Percentiles rank a stretch among this genome's conserved stretches.
phyloP scores from a whole-genome alignment of 768 basidiomycete species.

The Dendrothele bispora region DNA sequence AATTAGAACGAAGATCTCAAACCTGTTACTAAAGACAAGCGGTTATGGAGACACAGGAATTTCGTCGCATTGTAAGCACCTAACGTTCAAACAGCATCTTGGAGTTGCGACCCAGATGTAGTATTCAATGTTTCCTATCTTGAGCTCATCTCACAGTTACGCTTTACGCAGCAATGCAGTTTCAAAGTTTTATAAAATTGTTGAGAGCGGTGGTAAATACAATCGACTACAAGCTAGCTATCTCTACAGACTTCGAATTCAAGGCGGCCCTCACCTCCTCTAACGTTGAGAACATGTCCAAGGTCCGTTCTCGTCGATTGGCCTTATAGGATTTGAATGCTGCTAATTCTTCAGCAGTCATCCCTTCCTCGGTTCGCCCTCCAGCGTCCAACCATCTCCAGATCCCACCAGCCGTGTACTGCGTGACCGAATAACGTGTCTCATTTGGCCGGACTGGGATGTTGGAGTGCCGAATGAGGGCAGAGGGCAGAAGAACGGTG shows the following conservation, averaged over 20 bases:
- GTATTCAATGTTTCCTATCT: no score
- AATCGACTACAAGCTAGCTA: not conserved
- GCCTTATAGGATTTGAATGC: not conserved
- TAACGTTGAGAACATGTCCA: not conserved
- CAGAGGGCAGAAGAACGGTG: conserved; percentile 14
- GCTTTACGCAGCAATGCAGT: no score
- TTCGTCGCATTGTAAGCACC: conserved; percentile 10
- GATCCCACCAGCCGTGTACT: conserved; percentile 10
- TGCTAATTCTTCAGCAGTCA: not conserved
- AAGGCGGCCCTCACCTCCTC: not conserved
- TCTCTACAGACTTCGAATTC: no score
- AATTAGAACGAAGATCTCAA: conserved; percentile 9
- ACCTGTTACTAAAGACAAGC: conserved; percentile 7
- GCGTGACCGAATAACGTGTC: conserved; percentile 10
- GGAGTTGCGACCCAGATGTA: no score
- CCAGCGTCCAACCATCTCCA: conserved; percentile 9
- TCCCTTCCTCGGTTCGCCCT: not conserved
- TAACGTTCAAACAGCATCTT: no score
- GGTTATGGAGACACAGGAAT: conserved; percentile 8
- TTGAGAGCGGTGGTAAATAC: not conserved
- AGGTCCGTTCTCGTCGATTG: not conserved
- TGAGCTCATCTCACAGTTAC: no score
- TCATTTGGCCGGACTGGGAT: conserved; percentile 7
- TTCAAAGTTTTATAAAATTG: no score
- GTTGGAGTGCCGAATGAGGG: conserved; percentile 11